phyloP scores from a whole-genome alignment of 345 rosid genomes.

The Populus euphratica region DNA sequence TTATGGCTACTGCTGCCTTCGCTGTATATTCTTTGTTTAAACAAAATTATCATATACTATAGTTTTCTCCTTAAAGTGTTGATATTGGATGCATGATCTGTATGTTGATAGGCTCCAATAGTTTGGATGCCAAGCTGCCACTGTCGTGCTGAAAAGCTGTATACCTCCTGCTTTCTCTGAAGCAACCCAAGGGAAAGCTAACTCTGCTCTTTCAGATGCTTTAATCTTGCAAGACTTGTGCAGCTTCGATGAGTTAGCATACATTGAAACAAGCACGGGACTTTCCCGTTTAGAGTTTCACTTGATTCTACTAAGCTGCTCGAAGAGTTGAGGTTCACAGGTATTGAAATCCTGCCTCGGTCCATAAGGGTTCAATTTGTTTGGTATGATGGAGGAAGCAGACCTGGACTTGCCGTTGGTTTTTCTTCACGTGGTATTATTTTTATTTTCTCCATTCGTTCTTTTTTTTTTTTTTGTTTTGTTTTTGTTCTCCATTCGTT shows the following conservation, averaged over 20 bases:
- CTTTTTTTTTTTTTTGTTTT: too few species aligned
- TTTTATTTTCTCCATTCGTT: too few species aligned
- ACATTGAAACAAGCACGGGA: neutral
- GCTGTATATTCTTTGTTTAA: constrained; percentile 23
- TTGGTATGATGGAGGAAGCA: too few species aligned
- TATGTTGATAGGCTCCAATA: neutral
- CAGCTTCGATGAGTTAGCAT: neutral
- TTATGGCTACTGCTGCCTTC: constrained; percentile 39
- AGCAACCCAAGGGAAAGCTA: neutral
- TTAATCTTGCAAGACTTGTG: neutral
- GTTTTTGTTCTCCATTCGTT: too few species aligned
- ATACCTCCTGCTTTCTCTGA: too few species aligned
- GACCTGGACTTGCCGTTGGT: too few species aligned
- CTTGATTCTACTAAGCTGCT: neutral
- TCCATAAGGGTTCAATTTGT: neutral
- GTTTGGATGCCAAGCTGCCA: neutral
- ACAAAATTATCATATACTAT: neutral
- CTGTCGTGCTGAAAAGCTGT: too few species aligned
- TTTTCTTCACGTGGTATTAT: too few species aligned
- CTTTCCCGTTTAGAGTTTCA: neutral
- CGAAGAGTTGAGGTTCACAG: neutral
- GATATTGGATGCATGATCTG: neutral
- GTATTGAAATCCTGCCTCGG: neutral
- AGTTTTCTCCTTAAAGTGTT: neutral
- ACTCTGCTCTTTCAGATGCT: neutral